A percentile compares a stretch with the other conserved stretches of the same genome.
Evolutionary conservation across 352 stramenopile species (phyloP).

Genomic region (Pythium vanterpoolii): DNA sequence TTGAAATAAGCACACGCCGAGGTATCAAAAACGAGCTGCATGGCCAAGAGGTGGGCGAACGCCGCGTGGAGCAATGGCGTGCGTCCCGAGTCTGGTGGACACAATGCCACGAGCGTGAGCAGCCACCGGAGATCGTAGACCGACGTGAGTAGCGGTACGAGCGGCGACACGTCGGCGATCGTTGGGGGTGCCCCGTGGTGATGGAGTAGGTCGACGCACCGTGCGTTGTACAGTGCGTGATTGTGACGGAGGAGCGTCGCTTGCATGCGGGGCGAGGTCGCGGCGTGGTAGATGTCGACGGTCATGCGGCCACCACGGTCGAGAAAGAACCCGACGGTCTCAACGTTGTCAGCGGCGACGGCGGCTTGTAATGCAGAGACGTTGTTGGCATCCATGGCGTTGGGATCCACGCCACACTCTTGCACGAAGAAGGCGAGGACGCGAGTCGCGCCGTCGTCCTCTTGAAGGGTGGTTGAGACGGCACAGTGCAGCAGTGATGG

Average conservation of each 20-base stretch:
- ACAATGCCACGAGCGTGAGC: slow-evolving; percentile 17
- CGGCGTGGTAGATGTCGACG: background rate
- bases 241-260: slow-evolving; percentile 7
- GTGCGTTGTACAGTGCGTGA: slow-evolving; percentile 5
- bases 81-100: background rate
- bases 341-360: background rate
- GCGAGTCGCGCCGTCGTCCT: background rate
- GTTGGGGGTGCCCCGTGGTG: background rate
- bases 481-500: slow-evolving; percentile 4
- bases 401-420: background rate
- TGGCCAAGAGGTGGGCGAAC: slow-evolving; percentile 25
- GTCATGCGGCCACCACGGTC: background rate
- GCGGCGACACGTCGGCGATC: slow-evolving; percentile 9
- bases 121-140: slow-evolving; percentile 33
- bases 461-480: no score
- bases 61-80: slow-evolving; percentile 16
- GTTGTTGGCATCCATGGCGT: background rate
- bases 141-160: slow-evolving; percentile 32
- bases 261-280: background rate
- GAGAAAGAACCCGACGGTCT: background rate
- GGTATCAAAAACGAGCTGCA: slow-evolving; percentile 35
- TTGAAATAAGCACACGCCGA: slow-evolving; percentile 32
- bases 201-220: slow-evolving; percentile 4
- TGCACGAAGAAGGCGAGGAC: background rate
- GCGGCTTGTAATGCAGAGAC: background rate